Evolutionary conservation across 1,284 basidiomycete genomes (phyloP).

Genomic region (Cutaneotrichosporon cavernicola): DNA sequence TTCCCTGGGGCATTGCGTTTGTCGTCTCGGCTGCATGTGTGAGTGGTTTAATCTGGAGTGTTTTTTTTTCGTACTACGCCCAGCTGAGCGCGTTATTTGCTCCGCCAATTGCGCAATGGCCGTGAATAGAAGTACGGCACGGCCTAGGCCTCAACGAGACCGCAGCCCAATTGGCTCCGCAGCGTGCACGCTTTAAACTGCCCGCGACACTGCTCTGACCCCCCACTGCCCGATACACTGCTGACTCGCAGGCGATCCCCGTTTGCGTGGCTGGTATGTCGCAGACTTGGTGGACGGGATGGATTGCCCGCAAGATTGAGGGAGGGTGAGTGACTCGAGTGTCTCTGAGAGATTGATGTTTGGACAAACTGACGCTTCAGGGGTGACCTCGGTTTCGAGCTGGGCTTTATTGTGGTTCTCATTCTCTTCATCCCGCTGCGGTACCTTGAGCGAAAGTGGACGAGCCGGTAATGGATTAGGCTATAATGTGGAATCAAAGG

Average conservation of each 20-base stretch:
- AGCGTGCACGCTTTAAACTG: neutral
- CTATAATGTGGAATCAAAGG: neutral
- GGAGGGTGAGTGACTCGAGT: constrained; percentile 36
- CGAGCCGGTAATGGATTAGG: constrained; percentile 10
- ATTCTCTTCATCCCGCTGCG: constrained; percentile 38
- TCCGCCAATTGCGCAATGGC: neutral
- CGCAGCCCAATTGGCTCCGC: neutral
- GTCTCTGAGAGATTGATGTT: neutral
- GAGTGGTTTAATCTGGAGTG: constrained; percentile 21
- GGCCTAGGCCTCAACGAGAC: neutral
- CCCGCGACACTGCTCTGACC: neutral
- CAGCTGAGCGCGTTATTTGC: neutral
- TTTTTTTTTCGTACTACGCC: neutral
- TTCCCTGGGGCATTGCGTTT: constrained; percentile 48
- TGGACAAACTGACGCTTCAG: constrained; percentile 21
- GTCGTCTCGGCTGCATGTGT: constrained; percentile 38
- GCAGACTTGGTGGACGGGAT: constrained; percentile 52
- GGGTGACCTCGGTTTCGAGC: constrained; percentile 44
- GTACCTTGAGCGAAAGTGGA: constrained; percentile 46
- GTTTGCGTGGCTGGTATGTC: constrained; percentile 47
- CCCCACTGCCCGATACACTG: neutral
- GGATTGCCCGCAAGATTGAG: constrained; percentile 47
- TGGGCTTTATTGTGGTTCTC: constrained; percentile 27
- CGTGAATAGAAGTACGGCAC: neutral
- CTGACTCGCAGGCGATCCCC: constrained; percentile 41